These are phyloP conservation scores for Globisporangium carolinianum DNA, from an alignment of 352 stramenopile genomes.

Conservation along the genomic window DNA sequence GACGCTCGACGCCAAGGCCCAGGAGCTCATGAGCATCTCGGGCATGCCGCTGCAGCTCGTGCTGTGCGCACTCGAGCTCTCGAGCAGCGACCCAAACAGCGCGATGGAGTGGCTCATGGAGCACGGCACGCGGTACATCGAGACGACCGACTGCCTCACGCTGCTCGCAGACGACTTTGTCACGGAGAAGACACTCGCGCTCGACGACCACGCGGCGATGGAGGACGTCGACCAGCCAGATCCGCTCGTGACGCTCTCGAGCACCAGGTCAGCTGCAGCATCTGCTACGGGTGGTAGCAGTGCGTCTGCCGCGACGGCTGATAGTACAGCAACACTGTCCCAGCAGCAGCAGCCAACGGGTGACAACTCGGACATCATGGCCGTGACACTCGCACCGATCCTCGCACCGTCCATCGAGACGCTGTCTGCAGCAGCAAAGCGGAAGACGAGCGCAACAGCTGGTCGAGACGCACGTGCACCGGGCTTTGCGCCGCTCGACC, in stretches of 20 bases:
- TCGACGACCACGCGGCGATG: constrained; percentile 59
- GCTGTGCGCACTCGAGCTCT: constrained; percentile 65
- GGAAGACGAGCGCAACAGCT: neutral
- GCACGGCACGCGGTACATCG: constrained; percentile 50
- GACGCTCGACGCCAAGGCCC: constrained; percentile 52
- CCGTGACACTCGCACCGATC: constrained; percentile 71
- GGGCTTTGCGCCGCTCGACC: constrained; percentile 61
- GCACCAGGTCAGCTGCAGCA: neutral
- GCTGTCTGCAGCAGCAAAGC: neutral
- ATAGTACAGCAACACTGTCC: neutral
- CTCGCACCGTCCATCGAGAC: constrained; percentile 39
- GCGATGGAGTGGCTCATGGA: constrained; percentile 88
- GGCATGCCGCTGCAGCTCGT: constrained; percentile 63
- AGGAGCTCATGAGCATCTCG: constrained; percentile 70
- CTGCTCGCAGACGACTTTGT: constrained; percentile 44
- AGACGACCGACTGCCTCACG: constrained; percentile 40
- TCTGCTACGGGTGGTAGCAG: constrained; percentile 5
- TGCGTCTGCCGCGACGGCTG: too few relatives aligned
- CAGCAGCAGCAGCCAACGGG: constrained; percentile 8
- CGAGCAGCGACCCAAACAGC: constrained; percentile 72
- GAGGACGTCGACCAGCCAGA: constrained; percentile 78
- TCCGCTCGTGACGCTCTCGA: constrained; percentile 35
- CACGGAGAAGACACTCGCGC: constrained; percentile 29
- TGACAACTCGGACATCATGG: constrained; percentile 67
- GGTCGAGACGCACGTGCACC: constrained; percentile 18